Evolutionary conservation across 805 yeast genomes (phyloP).

Genomic region (Debaryomyces castellii): DNA sequence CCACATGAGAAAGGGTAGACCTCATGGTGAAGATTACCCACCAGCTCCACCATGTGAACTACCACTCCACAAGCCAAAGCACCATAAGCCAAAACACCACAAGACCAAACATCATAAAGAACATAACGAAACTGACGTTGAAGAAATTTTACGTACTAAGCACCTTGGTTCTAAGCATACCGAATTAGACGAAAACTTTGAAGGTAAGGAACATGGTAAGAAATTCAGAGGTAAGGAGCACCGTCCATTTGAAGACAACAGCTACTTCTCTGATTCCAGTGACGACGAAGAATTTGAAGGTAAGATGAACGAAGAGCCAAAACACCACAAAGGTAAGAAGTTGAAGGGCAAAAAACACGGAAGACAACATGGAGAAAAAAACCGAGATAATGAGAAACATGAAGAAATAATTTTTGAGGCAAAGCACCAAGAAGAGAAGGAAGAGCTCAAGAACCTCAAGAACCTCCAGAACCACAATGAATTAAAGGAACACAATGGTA

Average conservation of each 20-base stretch:
- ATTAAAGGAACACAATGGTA: background rate
- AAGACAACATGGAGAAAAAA: too few relatives aligned
- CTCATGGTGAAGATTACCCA: too few relatives aligned
- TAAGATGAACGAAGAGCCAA: background rate
- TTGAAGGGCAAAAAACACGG: too few relatives aligned
- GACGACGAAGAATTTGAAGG: background rate
- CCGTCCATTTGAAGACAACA: background rate
- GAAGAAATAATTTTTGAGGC: too few relatives aligned
- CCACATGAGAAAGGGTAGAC: background rate
- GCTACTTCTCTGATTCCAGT: background rate
- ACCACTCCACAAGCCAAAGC: background rate
- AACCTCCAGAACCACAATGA: background rate
- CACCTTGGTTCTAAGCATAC: background rate
- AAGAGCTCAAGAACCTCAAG: background rate
- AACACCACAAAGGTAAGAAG: background rate
- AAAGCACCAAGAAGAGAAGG: background rate
- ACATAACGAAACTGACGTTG: constrained; percentile 1
- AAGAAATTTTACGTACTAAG: background rate
- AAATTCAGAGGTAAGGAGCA: background rate
- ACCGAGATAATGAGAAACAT: too few relatives aligned
- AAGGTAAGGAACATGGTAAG: background rate
- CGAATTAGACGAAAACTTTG: background rate
- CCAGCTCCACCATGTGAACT: background rate
- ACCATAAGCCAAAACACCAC: constrained; percentile 1
- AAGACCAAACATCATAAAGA: background rate